Percentiles rank a stretch among this genome's conserved stretches.
Conservation (phyloP, 208 protist species). For the Leishmania lainsoni region DNA sequence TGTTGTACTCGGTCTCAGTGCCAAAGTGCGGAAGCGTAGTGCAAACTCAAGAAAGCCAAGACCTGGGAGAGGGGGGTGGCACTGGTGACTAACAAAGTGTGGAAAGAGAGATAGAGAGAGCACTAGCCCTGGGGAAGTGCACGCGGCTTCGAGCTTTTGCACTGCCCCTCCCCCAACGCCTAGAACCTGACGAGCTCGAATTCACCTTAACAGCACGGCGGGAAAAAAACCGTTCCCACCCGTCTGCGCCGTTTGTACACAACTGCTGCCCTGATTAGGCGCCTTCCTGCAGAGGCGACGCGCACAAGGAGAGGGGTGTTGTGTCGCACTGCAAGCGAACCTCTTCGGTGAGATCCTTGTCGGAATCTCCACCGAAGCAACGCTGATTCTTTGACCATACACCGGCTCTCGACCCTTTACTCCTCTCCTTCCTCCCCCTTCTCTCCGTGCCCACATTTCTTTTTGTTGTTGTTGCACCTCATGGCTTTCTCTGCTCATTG, state of each 20-base stretch:
- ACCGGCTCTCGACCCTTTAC: constrained; percentile 2
- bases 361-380: neutral
- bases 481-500: constrained; percentile 3
- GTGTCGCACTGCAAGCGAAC: neutral
- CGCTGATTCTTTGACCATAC: neutral
- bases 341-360: neutral
- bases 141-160: neutral
- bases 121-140: neutral
- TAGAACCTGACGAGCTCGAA: neutral
- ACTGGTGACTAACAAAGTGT: neutral
- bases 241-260: neutral
- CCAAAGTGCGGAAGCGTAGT: neutral
- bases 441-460: neutral
- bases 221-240: neutral
- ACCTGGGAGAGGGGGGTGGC: neutral
- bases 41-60: too few relatives aligned
- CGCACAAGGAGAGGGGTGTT: neutral
- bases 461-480: constrained; percentile 6
- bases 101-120: neutral
- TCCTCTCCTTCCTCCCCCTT: constrained; percentile 1
- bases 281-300: neutral
- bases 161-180: neutral
- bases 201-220: neutral
- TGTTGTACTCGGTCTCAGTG: neutral
- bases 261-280: neutral